Evolutionary conservation across 345 rosid genomes (phyloP).

Genomic region (Linum tenue): DNA sequence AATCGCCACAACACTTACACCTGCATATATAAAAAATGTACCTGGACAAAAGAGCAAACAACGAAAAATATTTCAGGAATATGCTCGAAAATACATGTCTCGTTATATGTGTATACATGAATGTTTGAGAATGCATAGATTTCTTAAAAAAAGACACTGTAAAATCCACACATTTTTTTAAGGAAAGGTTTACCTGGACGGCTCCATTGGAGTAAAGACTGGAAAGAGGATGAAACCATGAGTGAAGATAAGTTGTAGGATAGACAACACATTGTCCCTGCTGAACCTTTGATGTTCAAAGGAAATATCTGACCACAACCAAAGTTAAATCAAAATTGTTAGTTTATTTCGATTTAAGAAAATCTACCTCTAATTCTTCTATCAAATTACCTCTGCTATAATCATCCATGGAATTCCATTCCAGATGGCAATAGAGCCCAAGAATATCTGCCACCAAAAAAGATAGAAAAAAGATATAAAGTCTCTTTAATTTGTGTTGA

Average conservation of each 20-base stretch:
- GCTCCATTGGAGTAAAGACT: background rate
- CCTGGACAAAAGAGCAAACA: background rate
- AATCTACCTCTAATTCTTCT: too few species aligned
- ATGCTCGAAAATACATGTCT: too few species aligned
- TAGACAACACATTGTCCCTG: background rate
- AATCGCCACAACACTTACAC: background rate
- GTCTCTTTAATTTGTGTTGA: too few species aligned
- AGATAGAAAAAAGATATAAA: too few species aligned
- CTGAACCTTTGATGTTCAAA: background rate
- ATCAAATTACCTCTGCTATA: background rate
- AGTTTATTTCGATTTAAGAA: too few species aligned
- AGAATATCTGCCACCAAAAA: background rate
- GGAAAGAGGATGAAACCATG: background rate
- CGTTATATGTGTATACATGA: too few species aligned
- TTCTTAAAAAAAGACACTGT: too few species aligned
- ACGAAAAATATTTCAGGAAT: too few species aligned
- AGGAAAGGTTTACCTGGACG: background rate
- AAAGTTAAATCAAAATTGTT: too few species aligned
- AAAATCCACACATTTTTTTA: too few species aligned
- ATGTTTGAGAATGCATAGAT: too few species aligned
- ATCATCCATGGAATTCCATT: conserved; percentile 2
- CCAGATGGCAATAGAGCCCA: background rate
- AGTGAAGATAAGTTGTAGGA: background rate
- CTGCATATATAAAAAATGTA: background rate
- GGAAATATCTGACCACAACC: background rate